Evolutionary conservation across 345 rosid genomes (phyloP).

Genomic region (Dipteronia sinensis): DNA sequence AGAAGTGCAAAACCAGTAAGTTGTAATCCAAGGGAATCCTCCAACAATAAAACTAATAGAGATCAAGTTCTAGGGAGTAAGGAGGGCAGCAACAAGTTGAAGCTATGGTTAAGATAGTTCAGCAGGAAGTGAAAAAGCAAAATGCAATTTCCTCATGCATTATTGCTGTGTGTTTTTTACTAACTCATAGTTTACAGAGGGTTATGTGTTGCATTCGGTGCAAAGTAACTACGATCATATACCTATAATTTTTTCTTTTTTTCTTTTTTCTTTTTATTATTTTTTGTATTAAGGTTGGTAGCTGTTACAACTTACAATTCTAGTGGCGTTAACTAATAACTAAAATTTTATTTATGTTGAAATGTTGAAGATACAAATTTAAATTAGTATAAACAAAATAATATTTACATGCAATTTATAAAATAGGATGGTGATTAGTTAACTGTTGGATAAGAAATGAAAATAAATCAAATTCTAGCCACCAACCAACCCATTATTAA

Average conservation of each 20-base stretch:
- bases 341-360: too few species aligned
- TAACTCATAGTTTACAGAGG: background rate
- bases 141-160: background rate
- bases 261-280: background rate
- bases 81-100: conserved; percentile 27
- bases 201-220: background rate
- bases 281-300: background rate
- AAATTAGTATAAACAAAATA: too few species aligned
- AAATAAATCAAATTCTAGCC: too few species aligned
- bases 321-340: too few species aligned
- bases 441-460: too few species aligned
- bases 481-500: too few species aligned
- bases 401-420: too few species aligned
- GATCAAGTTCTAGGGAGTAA: conserved; percentile 19
- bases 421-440: too few species aligned
- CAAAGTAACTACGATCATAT: background rate
- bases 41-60: conserved; percentile 20
- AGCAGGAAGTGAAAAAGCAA: background rate
- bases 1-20: conserved; percentile 28
- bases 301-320: too few species aligned
- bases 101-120: conserved; percentile 35
- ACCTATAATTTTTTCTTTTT: too few species aligned
- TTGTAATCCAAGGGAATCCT: conserved; percentile 16
- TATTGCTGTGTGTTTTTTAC: background rate
- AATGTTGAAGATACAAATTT: too few species aligned